phyloP scores from a whole-genome alignment of 192 early-diverging fungal genomes.

The Mortierella hygrophila region DNA sequence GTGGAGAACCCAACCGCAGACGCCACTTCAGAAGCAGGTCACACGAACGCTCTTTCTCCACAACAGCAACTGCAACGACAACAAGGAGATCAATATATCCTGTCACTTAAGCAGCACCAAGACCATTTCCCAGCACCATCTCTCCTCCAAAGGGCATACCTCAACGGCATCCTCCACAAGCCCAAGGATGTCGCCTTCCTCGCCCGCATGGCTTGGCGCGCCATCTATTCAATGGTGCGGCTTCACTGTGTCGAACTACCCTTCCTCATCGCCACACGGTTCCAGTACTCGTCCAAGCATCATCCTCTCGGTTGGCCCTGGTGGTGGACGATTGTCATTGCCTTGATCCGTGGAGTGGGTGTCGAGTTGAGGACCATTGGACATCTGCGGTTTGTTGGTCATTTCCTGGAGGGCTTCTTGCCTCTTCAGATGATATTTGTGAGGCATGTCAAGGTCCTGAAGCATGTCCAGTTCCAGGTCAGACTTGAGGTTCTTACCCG shows the following conservation, averaged over 20 bases:
- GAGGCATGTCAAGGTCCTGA: slow-evolving; percentile 17
- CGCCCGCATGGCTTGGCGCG: not conserved
- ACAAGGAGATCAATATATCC: not conserved
- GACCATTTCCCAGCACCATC: slow-evolving; percentile 9
- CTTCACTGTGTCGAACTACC: slow-evolving; percentile 42
- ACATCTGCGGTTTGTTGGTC: slow-evolving; percentile 25
- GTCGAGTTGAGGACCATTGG: slow-evolving; percentile 15
- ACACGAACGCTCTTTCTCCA: not conserved
- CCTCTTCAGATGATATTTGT: slow-evolving; percentile 1
- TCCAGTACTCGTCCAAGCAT: slow-evolving; percentile 19
- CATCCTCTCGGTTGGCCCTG: slow-evolving; percentile 37
- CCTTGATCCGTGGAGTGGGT: slow-evolving; percentile 1
- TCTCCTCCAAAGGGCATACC: slow-evolving; percentile 24
- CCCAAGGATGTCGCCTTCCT: slow-evolving; percentile 33
- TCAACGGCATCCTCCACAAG: slow-evolving; percentile 35
- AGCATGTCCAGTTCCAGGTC: slow-evolving; percentile 22
- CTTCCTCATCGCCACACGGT: slow-evolving; percentile 25
- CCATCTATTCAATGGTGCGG: slow-evolving; percentile 24
- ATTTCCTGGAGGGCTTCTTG: slow-evolving; percentile 8
- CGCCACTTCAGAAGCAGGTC: not conserved
- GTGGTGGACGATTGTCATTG: slow-evolving; percentile 31
- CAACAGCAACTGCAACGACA: not conserved
- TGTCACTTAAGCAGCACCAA: slow-evolving; percentile 6
- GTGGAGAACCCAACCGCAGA: not conserved
- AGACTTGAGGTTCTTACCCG: slow-evolving; percentile 15